These are phyloP conservation scores for Aureobasidium vineae DNA, from an alignment of 2,329 filamentous ascomycete species.

Conservation along the genomic window DNA sequence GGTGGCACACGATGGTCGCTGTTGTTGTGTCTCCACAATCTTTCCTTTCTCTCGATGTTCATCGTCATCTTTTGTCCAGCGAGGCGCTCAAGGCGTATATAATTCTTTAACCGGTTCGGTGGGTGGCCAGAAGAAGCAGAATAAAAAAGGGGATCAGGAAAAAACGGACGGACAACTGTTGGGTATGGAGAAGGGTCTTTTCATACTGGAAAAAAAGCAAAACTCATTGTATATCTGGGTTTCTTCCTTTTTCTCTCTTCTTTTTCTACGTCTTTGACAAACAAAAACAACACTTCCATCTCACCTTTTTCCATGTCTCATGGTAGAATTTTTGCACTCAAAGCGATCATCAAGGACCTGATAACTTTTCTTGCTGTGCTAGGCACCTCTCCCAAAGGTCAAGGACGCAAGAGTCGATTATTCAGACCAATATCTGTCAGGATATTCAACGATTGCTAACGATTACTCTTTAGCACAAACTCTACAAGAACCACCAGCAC, in stretches of 20 bases:
- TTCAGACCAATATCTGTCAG: no score
- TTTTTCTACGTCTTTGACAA: neutral
- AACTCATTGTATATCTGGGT: neutral
- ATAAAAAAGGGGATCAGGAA: neutral
- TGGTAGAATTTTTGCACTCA: no score
- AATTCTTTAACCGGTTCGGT: neutral
- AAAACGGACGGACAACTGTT: neutral
- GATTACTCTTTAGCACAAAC: no score
- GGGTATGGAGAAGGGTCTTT: neutral
- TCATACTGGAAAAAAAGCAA: neutral
- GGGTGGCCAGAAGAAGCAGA: neutral
- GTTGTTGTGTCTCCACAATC: neutral
- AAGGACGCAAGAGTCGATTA: no score
- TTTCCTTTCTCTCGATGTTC: neutral
- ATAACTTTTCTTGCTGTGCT: no score
- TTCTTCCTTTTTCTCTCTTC: neutral
- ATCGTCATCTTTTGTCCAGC: slow-evolving; percentile 11
- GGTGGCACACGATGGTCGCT: neutral
- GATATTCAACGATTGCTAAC: no score
- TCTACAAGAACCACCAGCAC: no score
- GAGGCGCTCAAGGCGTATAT: slow-evolving; percentile 19
- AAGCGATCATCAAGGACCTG: no score
- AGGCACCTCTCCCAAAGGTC: no score
- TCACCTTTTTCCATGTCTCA: neutral
- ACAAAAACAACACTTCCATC: neutral